phyloP scores from a whole-genome alignment of 1,284 basidiomycete genomes.

The Laetiporus sulphureus region DNA sequence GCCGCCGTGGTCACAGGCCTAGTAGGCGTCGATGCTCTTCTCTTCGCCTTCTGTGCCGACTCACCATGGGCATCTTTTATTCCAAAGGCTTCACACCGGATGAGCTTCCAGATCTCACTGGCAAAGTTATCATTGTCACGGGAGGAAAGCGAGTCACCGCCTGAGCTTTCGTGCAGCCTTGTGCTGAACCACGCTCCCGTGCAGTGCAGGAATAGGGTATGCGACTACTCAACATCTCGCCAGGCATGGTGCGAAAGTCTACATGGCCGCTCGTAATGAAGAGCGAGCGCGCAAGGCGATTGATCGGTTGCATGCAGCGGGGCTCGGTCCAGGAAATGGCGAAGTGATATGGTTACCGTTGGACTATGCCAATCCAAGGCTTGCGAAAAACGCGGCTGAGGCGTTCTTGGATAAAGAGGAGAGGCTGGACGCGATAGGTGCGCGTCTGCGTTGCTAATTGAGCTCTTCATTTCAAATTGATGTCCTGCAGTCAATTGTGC shows the following conservation, averaged over 20 bases:
- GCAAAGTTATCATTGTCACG: too few relatives aligned
- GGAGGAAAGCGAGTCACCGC: too few relatives aligned
- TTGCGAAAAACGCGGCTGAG: slow-evolving; percentile 37
- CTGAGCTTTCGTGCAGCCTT: too few relatives aligned
- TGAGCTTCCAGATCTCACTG: too few relatives aligned
- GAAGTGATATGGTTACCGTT: slow-evolving; percentile 38
- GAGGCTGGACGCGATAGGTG: slow-evolving; percentile 45
- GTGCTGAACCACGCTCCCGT: too few relatives aligned
- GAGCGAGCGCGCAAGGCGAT: slow-evolving; percentile 33
- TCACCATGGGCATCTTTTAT: too few relatives aligned
- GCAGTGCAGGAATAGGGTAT: slow-evolving; percentile 34
- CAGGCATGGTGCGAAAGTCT: slow-evolving; percentile 37
- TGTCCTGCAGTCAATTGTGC: slow-evolving; percentile 49
- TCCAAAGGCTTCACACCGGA: too few relatives aligned
- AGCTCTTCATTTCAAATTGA: background rate
- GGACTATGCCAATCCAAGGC: slow-evolving; percentile 37
- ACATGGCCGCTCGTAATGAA: slow-evolving; percentile 35
- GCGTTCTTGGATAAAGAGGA: slow-evolving; percentile 39
- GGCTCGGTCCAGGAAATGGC: slow-evolving; percentile 29
- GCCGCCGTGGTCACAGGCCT: too few relatives aligned
- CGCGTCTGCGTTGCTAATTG: background rate
- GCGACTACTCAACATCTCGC: slow-evolving; percentile 32
- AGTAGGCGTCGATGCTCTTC: too few relatives aligned
- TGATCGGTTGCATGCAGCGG: slow-evolving; percentile 28
- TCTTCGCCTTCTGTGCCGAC: too few relatives aligned